Base-by-base conservation (phyloP, 192 early-diverging fungal species). In the Umbelopsis vinacea region DNA sequence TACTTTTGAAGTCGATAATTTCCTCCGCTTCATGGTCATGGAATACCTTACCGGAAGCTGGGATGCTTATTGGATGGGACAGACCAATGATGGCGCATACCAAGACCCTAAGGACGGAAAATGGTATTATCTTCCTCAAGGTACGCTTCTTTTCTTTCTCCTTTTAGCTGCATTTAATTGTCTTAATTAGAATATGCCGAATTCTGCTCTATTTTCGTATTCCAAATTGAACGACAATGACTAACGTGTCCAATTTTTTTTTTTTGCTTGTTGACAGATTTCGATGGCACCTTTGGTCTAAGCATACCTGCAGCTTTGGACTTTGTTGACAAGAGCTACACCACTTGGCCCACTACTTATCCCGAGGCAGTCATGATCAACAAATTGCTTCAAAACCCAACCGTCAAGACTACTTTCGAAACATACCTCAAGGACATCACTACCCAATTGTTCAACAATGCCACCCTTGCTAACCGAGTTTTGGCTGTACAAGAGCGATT, bases 221-320 rank as follows among this genome's bases (percentile, higher is more conserved):
- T 29, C 8, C 57, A 33, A 26, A 29, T 35, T 35, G n/a, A 63
- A 63, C 33, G 17, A 35, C 2, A 35, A 19, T 19, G 1, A 35
- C 33, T 63, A 63, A 63, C 10, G 4, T 37, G 57, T 37, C 24
- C 38, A 63, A 60, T n/a, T n/a, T 11, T 37, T 35, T 17, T 14
- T 33, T 7, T 14, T 63, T 37, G 26, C 23, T 7, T 6, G 23
- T 8, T 24, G 11, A 54, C 57, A 63, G 83, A 85, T 50, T 85
- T 79, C 50, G 83, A 85, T 47, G 83, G 76, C 46, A 85, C 83
- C 33, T 85, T 85, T 66, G 83, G 83, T 73, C 76, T 85, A 50
- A 84, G 82, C 67, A 26, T 84, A 37, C 66, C 69, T 17, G 68
- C 67, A 12, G 22, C 7, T 22, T 24, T 55, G 9, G 57, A 52